A percentile compares a stretch with the other conserved stretches of the same genome.
Evolutionary conservation across 1,284 basidiomycete species (phyloP).

Genomic region (Apiotrichum gamsii): DNA sequence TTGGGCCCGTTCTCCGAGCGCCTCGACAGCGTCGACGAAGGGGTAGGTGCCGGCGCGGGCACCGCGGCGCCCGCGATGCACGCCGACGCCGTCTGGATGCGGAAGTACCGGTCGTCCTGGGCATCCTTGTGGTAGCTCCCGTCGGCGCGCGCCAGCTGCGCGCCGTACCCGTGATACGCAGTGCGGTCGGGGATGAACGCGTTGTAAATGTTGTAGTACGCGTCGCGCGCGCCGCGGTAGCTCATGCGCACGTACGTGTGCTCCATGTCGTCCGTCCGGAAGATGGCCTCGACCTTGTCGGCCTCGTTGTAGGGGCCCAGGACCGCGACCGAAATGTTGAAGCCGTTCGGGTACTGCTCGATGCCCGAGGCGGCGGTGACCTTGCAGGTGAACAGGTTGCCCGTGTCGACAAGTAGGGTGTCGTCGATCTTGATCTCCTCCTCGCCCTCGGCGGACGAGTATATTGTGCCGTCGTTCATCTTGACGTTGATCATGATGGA

Average conservation of each 20-base stretch:
- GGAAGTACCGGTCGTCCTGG: conserved; percentile 2
- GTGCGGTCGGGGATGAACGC: conserved; percentile 9
- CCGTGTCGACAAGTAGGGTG: conserved; percentile 11
- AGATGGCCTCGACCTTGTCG: conserved; percentile 13
- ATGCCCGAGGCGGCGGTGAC: conserved; percentile 5
- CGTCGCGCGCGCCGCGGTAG: conserved; percentile 8
- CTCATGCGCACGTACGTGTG: conserved; percentile 1
- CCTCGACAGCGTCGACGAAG: neutral
- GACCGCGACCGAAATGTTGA: conserved; percentile 16
- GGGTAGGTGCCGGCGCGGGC: neutral
- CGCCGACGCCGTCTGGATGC: conserved; percentile 3
- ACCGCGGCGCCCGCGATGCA: conserved; percentile 12
- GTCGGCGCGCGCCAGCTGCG: conserved; percentile 6
- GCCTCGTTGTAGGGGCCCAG: conserved; percentile 9
- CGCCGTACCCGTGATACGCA: conserved; percentile 1
- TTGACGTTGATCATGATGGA: neutral
- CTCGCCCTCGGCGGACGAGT: conserved; percentile 5
- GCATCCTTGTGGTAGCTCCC: conserved; percentile 9
- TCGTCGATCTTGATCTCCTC: conserved; percentile 12
- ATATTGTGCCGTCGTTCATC: conserved; percentile 9
- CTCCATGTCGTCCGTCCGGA: neutral
- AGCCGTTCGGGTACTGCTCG: conserved; percentile 2
- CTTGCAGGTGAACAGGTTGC: conserved; percentile 8
- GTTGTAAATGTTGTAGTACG: conserved; percentile 11
- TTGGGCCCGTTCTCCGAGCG: no score